Evolutionary conservation across 2,329 filamentous ascomycete genomes (phyloP).

Genomic region (Colletotrichum ledebouriae): DNA sequence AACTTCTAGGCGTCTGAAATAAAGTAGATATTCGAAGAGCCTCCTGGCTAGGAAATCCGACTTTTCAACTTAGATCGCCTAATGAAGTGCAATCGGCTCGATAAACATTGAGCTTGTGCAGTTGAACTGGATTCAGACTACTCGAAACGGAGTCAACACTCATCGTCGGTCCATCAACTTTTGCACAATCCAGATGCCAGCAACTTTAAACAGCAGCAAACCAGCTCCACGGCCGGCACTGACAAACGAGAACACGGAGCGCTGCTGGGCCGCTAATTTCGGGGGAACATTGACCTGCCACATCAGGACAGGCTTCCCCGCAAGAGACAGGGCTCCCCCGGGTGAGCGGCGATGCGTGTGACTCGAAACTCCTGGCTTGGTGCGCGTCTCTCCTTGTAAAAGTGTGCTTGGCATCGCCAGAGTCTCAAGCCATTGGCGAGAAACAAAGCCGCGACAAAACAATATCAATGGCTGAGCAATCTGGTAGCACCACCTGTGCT

Average conservation of each 20-base stretch:
- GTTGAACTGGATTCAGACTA: too few relatives aligned
- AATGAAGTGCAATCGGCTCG: too few relatives aligned
- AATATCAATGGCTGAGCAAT: background rate
- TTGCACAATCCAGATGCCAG: background rate
- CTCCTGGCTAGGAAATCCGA: background rate
- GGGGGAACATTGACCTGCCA: constrained; percentile 25
- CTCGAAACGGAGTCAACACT: background rate
- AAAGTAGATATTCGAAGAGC: background rate
- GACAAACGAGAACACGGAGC: constrained; percentile 6
- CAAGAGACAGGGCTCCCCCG: constrained; percentile 16
- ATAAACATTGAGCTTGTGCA: too few relatives aligned
- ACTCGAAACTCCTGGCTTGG: background rate
- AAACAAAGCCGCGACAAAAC: background rate
- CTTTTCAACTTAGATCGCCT: too few relatives aligned
- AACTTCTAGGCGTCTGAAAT: background rate
- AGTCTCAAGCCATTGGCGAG: constrained; percentile 1
- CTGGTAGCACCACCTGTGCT: background rate
- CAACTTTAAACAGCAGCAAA: background rate
- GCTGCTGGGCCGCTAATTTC: constrained; percentile 17
- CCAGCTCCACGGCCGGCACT: background rate
- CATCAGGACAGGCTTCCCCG: constrained; percentile 16
- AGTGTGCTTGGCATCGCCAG: constrained; percentile 13
- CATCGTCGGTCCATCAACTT: background rate
- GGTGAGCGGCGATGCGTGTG: constrained; percentile 2
- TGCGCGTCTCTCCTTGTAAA: constrained; percentile 22